phyloP scores from a whole-genome alignment of 139 green algal species.

The Tetraselmis chui region DNA sequence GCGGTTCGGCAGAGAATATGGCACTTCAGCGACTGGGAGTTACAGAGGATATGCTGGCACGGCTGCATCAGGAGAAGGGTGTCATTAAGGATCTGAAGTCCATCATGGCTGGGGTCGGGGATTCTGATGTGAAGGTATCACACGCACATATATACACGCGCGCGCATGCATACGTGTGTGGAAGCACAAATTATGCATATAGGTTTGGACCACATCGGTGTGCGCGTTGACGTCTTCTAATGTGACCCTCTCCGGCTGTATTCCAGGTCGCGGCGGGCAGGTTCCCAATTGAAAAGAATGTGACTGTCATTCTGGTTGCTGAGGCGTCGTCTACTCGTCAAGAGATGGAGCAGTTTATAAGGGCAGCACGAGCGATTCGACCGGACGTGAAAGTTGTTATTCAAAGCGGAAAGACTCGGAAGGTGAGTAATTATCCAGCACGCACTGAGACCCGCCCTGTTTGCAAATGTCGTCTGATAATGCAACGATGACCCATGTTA shows the following conservation, averaged over 20 bases:
- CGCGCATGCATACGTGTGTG: too few relatives aligned
- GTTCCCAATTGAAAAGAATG: background rate
- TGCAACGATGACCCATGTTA: too few relatives aligned
- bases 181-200: too few relatives aligned
- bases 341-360: background rate
- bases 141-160: too few relatives aligned
- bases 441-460: too few relatives aligned
- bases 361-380: background rate
- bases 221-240: too few relatives aligned
- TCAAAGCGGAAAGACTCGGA: background rate
- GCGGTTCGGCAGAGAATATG: background rate
- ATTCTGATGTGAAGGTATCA: background rate
- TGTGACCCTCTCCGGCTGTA: too few relatives aligned
- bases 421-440: too few relatives aligned
- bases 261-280: background rate
- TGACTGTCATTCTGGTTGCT: background rate
- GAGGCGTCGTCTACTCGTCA: background rate
- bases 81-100: background rate
- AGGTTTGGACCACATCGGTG: too few relatives aligned
- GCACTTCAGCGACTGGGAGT: background rate
- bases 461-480: too few relatives aligned
- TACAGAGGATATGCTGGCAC: background rate
- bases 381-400: background rate
- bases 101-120: background rate
- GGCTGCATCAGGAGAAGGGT: background rate